Conservation (phyloP, 1,284 basidiomycete species). For the Spongiforma sp. region DNA sequence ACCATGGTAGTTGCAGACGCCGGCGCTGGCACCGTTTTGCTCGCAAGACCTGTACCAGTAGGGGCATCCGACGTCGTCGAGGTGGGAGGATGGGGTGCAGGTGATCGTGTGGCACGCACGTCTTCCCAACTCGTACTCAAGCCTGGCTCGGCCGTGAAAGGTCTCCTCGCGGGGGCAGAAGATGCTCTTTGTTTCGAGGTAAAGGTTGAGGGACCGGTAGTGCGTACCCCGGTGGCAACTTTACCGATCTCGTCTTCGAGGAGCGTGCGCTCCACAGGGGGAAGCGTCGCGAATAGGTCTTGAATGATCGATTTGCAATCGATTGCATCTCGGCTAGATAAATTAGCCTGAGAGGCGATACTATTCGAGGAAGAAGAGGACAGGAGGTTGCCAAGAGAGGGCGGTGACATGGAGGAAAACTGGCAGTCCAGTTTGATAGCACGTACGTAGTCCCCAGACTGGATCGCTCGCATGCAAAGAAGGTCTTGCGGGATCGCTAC, state of each 20-base stretch:
- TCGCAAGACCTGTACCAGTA: slow-evolving; percentile 1
- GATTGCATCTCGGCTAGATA: slow-evolving; percentile 33
- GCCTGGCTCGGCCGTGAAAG: slow-evolving; percentile 29
- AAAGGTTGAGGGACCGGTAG: slow-evolving; percentile 11
- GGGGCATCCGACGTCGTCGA: slow-evolving; percentile 9
- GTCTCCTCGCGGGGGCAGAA: slow-evolving; percentile 15
- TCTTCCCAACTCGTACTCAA: slow-evolving; percentile 60
- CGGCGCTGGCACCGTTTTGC: slow-evolving; percentile 9
- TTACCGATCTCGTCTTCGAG: slow-evolving; percentile 55
- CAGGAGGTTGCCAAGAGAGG: slow-evolving; percentile 19
- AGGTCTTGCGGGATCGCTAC: slow-evolving; percentile 77
- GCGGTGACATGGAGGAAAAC: slow-evolving; percentile 43
- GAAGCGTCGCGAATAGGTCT: slow-evolving; percentile 64
- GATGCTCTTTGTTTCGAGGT: slow-evolving; percentile 12
- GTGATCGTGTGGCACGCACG: slow-evolving; percentile 16
- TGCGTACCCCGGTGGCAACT: slow-evolving; percentile 24
- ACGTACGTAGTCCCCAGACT: slow-evolving; percentile 72
- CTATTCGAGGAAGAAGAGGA: slow-evolving; percentile 27
- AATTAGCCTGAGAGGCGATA: slow-evolving; percentile 7
- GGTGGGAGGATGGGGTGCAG: slow-evolving; percentile 11
- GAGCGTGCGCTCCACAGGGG: slow-evolving; percentile 59
- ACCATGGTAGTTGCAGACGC: not conserved
- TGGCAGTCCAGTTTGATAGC: slow-evolving; percentile 78
- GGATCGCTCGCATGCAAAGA: slow-evolving; percentile 79
- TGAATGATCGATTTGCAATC: slow-evolving; percentile 72